These are phyloP conservation scores for Fusarium neocosmosporiellum DNA, from an alignment of 2,329 filamentous ascomycete species.

Conservation along the genomic window DNA sequence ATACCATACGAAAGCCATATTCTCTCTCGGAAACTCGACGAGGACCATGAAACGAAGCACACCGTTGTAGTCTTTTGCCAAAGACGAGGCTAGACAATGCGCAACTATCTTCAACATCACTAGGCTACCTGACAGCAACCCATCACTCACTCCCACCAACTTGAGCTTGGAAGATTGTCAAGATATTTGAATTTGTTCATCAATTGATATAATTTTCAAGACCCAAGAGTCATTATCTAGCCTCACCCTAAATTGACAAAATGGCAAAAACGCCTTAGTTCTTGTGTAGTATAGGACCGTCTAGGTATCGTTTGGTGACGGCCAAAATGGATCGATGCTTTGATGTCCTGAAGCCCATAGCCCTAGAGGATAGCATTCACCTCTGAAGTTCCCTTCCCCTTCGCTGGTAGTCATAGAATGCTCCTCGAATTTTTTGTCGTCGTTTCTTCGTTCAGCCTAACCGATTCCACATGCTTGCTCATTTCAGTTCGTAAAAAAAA, in stretches of 20 bases:
- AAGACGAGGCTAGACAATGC: background rate
- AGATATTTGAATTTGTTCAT: slow-evolving; percentile 2
- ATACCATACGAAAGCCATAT: background rate
- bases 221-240: slow-evolving; percentile 29
- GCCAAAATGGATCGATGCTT: slow-evolving; percentile 5
- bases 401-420: slow-evolving; percentile 25
- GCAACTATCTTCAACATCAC: background rate
- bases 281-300: slow-evolving; percentile 25
- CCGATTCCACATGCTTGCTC: slow-evolving; percentile 28
- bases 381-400: slow-evolving; percentile 4
- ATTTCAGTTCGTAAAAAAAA: slow-evolving; percentile 31
- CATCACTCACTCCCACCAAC: background rate
- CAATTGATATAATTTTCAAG: slow-evolving; percentile 26
- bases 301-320: slow-evolving; percentile 14
- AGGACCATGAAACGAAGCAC: background rate
- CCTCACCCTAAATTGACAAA: slow-evolving; percentile 23
- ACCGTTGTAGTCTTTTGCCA: background rate
- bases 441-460: slow-evolving; percentile 18
- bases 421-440: slow-evolving; percentile 12
- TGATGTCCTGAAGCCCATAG: slow-evolving; percentile 10
- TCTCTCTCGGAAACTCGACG: background rate
- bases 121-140: background rate
- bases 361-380: slow-evolving; percentile 7
- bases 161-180: background rate
- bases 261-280: slow-evolving; percentile 36